These are phyloP conservation scores for Parsonsia alboflavescens DNA, from an alignment of 257 asterid species.

Conservation along the genomic window DNA sequence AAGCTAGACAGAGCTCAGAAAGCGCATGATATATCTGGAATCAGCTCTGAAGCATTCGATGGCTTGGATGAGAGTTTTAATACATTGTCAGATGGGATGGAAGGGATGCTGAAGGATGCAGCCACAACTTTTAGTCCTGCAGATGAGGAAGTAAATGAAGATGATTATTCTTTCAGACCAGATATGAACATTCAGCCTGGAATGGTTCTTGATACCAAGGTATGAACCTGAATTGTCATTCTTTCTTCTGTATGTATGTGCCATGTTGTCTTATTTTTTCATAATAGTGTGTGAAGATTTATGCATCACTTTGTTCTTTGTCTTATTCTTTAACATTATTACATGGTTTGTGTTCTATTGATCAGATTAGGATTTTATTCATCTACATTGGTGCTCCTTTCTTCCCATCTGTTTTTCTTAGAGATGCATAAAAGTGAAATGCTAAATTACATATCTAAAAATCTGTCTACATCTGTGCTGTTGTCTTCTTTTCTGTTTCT, in stretches of 20 bases:
- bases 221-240: slow-evolving; percentile 23
- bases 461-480: not conserved
- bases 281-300: not conserved
- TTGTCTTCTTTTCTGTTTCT: no score
- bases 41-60: slow-evolving; percentile 26
- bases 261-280: not conserved
- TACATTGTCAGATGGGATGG: slow-evolving; percentile 62
- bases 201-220: slow-evolving; percentile 65
- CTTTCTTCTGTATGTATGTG: not conserved
- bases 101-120: slow-evolving; percentile 49
- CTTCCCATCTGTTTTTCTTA: not conserved
- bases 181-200: slow-evolving; percentile 52
- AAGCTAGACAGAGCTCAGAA: slow-evolving; percentile 51
- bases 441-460: not conserved
- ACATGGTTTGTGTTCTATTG: not conserved
- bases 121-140: slow-evolving; percentile 65
- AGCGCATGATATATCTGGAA: slow-evolving; percentile 33
- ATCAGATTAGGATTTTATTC: not conserved
- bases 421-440: not conserved
- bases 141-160: slow-evolving; percentile 46
- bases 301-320: not conserved
- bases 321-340: not conserved
- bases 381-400: not conserved
- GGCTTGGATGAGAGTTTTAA: slow-evolving; percentile 35
- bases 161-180: slow-evolving; percentile 65